Conservation (phyloP, 2,329 filamentous ascomycete species). For the Alternaria brassicae region DNA sequence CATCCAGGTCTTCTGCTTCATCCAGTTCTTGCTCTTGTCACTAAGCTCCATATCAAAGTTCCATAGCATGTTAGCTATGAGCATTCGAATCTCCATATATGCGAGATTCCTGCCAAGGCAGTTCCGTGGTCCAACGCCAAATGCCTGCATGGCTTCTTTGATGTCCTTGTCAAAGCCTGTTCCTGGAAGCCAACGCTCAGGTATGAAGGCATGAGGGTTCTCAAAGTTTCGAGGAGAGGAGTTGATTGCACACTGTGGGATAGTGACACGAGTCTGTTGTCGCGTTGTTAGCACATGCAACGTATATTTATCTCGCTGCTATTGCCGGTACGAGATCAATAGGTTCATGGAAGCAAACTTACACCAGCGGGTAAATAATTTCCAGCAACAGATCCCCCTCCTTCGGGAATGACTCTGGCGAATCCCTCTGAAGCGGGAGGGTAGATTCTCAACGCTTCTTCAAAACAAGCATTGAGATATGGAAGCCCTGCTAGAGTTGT, state of each 20-base stretch:
- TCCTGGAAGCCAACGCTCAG: conserved; percentile 45
- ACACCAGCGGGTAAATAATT: conserved; percentile 42
- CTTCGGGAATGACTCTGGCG: conserved; percentile 35
- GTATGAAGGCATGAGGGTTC: conserved; percentile 29
- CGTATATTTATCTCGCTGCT: conserved; percentile 12
- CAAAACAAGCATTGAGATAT: conserved; percentile 54
- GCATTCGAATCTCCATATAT: too few relatives aligned
- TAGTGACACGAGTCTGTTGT: neutral
- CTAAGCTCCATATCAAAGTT: too few relatives aligned
- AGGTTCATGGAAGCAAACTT: neutral
- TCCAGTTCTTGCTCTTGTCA: too few relatives aligned
- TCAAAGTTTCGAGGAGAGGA: neutral
- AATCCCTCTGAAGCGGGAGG: conserved; percentile 42
- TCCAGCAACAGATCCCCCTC: conserved; percentile 39
- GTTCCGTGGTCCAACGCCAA: conserved; percentile 37
- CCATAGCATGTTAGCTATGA: too few relatives aligned
- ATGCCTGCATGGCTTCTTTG: conserved; percentile 32
- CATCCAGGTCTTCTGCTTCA: too few relatives aligned
- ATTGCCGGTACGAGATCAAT: neutral
- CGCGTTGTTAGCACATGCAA: neutral
- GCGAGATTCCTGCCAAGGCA: conserved; percentile 15
- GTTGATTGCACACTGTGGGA: neutral
- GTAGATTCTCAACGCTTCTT: conserved; percentile 51
- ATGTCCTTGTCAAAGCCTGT: conserved; percentile 32
- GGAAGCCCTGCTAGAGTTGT: conserved; percentile 33